Evolutionary conservation across 2,329 filamentous ascomycete genomes (phyloP).

Genomic region (Simplicillium aogashimaense): DNA sequence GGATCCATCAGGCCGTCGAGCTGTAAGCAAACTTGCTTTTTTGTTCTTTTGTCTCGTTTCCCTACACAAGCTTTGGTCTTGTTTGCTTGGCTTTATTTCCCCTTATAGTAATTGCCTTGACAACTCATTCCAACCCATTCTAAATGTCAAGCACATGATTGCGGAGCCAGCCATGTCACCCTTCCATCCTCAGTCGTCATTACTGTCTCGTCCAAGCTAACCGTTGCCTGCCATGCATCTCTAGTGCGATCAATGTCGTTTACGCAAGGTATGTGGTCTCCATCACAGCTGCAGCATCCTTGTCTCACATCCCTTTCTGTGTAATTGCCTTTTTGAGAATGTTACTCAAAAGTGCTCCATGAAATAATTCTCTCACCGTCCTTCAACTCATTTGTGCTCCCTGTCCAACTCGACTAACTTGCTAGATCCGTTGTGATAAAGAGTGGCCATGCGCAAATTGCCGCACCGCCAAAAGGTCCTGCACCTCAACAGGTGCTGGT

Average conservation of each 20-base stretch:
- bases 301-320: background rate
- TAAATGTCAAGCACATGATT: background rate
- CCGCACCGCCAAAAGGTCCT: slow-evolving; percentile 39
- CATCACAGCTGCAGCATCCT: no score
- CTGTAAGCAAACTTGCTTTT: background rate
- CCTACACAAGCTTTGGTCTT: background rate
- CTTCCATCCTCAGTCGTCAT: no score
- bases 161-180: no score
- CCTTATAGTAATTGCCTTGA: background rate
- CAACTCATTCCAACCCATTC: background rate
- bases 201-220: slow-evolving; percentile 4
- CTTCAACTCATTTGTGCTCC: no score
- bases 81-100: no score
- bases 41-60: background rate
- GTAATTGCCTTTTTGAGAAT: no score
- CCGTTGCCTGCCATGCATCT: slow-evolving; percentile 1
- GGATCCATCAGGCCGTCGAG: background rate
- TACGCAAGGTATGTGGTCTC: slow-evolving; percentile 14
- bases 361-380: no score
- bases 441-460: slow-evolving; percentile 49
- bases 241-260: slow-evolving; percentile 23
- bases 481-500: slow-evolving; percentile 43
- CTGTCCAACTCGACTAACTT: no score
- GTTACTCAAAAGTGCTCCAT: no score
- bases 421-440: slow-evolving; percentile 48